Evolutionary conservation across 2,329 filamentous ascomycete genomes (phyloP).

Genomic region (Pseudogymnoascus sp.): DNA sequence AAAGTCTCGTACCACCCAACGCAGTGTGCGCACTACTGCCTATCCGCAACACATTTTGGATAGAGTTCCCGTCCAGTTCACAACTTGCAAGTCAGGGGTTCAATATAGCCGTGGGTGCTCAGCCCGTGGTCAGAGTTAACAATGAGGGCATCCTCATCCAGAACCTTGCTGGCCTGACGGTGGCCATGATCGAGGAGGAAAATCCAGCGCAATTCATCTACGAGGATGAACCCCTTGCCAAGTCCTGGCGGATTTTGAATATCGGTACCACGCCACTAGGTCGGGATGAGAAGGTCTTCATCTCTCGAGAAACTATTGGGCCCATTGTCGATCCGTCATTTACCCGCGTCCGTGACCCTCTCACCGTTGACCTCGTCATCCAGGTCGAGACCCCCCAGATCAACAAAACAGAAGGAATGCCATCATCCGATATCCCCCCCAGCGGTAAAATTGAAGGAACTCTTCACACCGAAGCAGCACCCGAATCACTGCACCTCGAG

Average conservation of each 20-base stretch:
- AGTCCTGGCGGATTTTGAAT: slow-evolving; percentile 63
- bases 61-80: slow-evolving; percentile 51
- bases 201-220: slow-evolving; percentile 27
- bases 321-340: slow-evolving; percentile 79
- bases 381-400: slow-evolving; percentile 29
- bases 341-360: slow-evolving; percentile 63
- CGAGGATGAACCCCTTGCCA: slow-evolving; percentile 28
- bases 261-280: slow-evolving; percentile 76
- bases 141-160: slow-evolving; percentile 41
- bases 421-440: not conserved
- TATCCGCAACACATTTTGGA: slow-evolving; percentile 59
- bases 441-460: slow-evolving; percentile 16
- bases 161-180: slow-evolving; percentile 48
- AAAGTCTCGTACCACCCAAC: slow-evolving; percentile 62
- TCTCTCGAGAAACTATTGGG: slow-evolving; percentile 67
- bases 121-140: slow-evolving; percentile 39
- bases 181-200: slow-evolving; percentile 61
- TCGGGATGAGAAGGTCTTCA: slow-evolving; percentile 77
- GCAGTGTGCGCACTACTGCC: slow-evolving; percentile 69
- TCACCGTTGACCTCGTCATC: slow-evolving; percentile 66
- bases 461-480: slow-evolving; percentile 12
- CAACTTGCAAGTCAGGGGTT: slow-evolving; percentile 28
- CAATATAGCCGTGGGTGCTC: slow-evolving; percentile 38
- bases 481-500: not conserved
- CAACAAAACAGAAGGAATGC: slow-evolving; percentile 13